Conservation (phyloP, 768 basidiomycete species). For the Leccinum sublutescens region DNA sequence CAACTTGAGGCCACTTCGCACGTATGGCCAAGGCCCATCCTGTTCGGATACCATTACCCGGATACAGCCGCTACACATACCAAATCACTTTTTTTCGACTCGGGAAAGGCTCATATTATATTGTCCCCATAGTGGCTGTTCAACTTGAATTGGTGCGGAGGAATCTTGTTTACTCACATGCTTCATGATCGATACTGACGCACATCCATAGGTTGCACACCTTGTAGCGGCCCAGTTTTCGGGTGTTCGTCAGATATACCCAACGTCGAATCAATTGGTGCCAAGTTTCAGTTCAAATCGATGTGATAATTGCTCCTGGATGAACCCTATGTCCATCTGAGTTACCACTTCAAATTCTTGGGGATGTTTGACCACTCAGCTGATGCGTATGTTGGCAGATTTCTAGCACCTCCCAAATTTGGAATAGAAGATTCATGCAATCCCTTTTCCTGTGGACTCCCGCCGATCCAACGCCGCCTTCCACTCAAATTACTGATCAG, state of each 20-base stretch:
- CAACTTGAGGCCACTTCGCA: neutral
- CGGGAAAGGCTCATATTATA: no score
- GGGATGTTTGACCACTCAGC: neutral
- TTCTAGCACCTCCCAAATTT: neutral
- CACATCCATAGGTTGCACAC: no score
- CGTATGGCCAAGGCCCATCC: neutral
- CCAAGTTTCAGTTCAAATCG: no score
- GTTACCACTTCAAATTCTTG: neutral
- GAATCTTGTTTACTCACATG: no score
- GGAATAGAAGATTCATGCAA: neutral
- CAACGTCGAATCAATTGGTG: no score
- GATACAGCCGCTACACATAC: no score
- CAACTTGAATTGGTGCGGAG: no score
- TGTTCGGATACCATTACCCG: neutral
- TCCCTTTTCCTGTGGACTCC: neutral
- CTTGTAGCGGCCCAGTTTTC: no score
- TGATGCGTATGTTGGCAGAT: neutral
- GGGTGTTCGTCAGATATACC: no score
- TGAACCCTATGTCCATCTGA: neutral
- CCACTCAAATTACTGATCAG: neutral
- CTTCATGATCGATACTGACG: no score
- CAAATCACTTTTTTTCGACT: no score
- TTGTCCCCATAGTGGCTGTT: no score
- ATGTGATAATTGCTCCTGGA: neutral
- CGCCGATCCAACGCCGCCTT: neutral